Conservation (phyloP, 768 basidiomycete species). For the Kwoniella bestiolae region DNA sequence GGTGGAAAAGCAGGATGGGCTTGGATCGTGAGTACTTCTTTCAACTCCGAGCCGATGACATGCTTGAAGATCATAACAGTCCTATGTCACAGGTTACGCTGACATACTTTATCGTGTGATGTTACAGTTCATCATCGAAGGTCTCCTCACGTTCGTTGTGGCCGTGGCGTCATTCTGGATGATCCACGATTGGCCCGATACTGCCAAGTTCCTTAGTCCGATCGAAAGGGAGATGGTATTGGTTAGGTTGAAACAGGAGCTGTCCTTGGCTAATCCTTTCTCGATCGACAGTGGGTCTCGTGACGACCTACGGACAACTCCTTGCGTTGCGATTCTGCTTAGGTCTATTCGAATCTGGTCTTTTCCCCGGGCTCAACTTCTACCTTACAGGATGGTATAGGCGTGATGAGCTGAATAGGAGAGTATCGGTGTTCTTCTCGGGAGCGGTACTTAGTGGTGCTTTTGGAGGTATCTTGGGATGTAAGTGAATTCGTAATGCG, state of each 20-base stretch:
- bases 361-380: constrained; percentile 52
- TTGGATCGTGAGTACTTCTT: constrained; percentile 44
- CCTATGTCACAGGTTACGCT: too few species aligned
- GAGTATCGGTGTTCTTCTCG: constrained; percentile 54
- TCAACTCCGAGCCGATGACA: too few species aligned
- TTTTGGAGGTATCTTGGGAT: constrained; percentile 57
- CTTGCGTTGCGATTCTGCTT: constrained; percentile 52
- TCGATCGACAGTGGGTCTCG: too few species aligned
- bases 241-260: constrained; percentile 57
- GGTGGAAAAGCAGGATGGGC: constrained; percentile 57
- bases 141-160: constrained; percentile 59
- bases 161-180: constrained; percentile 53
- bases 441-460: constrained; percentile 55
- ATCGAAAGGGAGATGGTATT: constrained; percentile 61
- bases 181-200: constrained; percentile 64
- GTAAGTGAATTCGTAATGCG: constrained; percentile 30
- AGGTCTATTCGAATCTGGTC: constrained; percentile 51
- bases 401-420: constrained; percentile 49
- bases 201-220: constrained; percentile 61
- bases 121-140: constrained; percentile 45
- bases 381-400: constrained; percentile 55
- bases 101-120: neutral
- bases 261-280: too few species aligned
- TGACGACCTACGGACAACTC: constrained; percentile 50
- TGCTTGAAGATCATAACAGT: too few species aligned